phyloP scores from a whole-genome alignment of 148 eudicot genomes.

The Heliosperma pusillum region DNA sequence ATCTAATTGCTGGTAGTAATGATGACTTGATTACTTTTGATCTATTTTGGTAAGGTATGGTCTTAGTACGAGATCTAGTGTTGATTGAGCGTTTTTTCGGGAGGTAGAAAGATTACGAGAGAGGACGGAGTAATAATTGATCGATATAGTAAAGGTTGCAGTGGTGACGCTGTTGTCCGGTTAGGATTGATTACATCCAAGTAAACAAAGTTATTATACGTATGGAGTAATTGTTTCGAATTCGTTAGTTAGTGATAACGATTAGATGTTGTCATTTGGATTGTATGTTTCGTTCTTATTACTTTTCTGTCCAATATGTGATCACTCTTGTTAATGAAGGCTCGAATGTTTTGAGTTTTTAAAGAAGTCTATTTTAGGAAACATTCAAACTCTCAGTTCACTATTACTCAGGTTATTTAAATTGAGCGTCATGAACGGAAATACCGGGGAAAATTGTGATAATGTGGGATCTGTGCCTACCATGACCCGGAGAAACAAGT shows the following conservation, averaged over 20 bases:
- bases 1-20: slow-evolving; percentile 3
- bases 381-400: background rate
- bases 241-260: background rate
- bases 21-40: background rate
- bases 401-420: background rate
- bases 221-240: background rate
- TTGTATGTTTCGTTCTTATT: background rate
- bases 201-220: background rate
- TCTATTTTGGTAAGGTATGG: background rate
- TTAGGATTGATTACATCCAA: background rate
- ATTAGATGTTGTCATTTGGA: background rate
- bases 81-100: background rate
- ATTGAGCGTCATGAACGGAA: slow-evolving; percentile 32
- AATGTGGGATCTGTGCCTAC: slow-evolving; percentile 30
- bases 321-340: background rate
- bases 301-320: background rate
- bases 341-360: background rate
- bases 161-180: background rate
- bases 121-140: background rate
- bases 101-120: background rate
- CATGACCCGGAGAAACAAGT: slow-evolving; percentile 45
- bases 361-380: background rate
- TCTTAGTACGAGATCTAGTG: background rate
- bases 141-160: too few species aligned
- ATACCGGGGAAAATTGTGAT: slow-evolving; percentile 31